Base-by-base conservation (phyloP, 139 green algal genomes). In the Chlorella sp. region DNA sequence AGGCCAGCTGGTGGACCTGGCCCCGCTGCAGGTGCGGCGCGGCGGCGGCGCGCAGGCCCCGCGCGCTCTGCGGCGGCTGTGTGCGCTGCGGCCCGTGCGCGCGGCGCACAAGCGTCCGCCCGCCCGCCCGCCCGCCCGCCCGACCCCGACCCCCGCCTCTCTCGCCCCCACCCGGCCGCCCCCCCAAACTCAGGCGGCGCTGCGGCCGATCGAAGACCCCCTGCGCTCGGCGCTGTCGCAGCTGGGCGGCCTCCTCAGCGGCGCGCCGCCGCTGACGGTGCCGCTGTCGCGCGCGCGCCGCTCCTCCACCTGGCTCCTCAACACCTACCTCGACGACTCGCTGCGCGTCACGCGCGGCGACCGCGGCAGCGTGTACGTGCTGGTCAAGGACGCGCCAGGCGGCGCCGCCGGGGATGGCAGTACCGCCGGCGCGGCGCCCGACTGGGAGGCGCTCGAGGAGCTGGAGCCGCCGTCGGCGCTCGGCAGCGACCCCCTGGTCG, bases 1-100 rank as follows among this genome's bases (percentile, higher is more conserved):
- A 80, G 93, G 93, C 14, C 87, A 94, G 80, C 63, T 56, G 2
- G 36, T 97, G 0, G 93, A 97, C 77, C 79, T 97, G 35, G 71
- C 64, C 15, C 73, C 71, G 66, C 59, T 95, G n/a, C 83, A 87
- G 50, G 73, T 83, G 14, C 11, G n/a, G n/a, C n/a, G n/a, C n/a
- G n/a, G n/a, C n/a, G n/a, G n/a, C n/a, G n/a, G n/a, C n/a, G n/a
- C n/a, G n/a, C n/a, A n/a, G n/a, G n/a, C n/a, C n/a, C n/a, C n/a
- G n/a, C n/a, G n/a, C n/a, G n/a, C n/a, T n/a, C n/a, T n/a, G n/a
- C n/a, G n/a, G n/a, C n/a, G n/a, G n/a, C n/a, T n/a, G n/a, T n/a
- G n/a, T n/a, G n/a, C n/a, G n/a, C n/a, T n/a, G n/a, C n/a, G n/a
- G n/a, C n/a, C n/a, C n/a, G n/a, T n/a, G n/a, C n/a, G n/a, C n/a